Conservation (phyloP, 1,139 yeast genomes). For the Chernovozyma sophiae-reginae region DNA sequence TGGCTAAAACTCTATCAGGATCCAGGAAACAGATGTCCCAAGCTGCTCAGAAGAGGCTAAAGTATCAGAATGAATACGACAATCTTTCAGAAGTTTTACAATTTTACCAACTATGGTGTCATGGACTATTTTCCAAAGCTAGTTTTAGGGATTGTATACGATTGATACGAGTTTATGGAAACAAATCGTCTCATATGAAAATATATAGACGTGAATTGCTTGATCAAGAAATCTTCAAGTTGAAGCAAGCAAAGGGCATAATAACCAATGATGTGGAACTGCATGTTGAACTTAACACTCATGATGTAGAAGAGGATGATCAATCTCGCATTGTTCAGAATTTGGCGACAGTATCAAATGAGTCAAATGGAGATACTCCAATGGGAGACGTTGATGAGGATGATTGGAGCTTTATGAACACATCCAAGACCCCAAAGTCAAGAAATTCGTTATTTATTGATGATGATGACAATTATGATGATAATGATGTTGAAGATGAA, state of each 20-base stretch:
- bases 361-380: slow-evolving; percentile 6
- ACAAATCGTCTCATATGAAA: slow-evolving; percentile 29
- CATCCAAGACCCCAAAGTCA: slow-evolving; percentile 10
- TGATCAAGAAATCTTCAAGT: slow-evolving; percentile 30
- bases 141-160: slow-evolving; percentile 59
- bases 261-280: slow-evolving; percentile 12
- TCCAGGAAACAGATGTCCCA: slow-evolving; percentile 4
- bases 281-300: neutral
- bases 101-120: slow-evolving; percentile 84
- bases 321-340: slow-evolving; percentile 1
- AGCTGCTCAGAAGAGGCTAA: slow-evolving; percentile 15
- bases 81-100: slow-evolving; percentile 48
- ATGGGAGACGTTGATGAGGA: slow-evolving; percentile 16
- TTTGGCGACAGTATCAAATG: slow-evolving; percentile 4
- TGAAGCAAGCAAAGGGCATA: slow-evolving; percentile 31
- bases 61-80: slow-evolving; percentile 37
- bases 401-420: slow-evolving; percentile 33
- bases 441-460: slow-evolving; percentile 25
- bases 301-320: neutral
- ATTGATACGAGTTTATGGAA: slow-evolving; percentile 30
- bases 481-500: slow-evolving; percentile 21
- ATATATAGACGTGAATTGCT: slow-evolving; percentile 35
- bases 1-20: slow-evolving; percentile 14
- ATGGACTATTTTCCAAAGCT: slow-evolving; percentile 73
- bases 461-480: slow-evolving; percentile 27